Conservation (phyloP, 2,329 filamentous ascomycete species). For the Curvularia sp. region DNA sequence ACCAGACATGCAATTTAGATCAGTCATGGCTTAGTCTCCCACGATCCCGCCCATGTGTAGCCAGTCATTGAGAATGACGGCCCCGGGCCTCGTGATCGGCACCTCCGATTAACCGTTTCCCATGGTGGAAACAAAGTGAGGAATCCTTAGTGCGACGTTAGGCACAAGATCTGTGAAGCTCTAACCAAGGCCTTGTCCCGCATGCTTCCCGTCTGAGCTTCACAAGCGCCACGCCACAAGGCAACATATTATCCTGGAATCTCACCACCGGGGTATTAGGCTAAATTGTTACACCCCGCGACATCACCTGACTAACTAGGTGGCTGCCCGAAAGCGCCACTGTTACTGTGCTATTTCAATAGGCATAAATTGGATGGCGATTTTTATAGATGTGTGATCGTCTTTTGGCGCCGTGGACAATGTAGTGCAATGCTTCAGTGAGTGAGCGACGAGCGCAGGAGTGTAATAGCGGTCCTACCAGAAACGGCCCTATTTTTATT, state of each 20-base stretch:
- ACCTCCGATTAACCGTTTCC: constrained; percentile 9
- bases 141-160: constrained; percentile 7
- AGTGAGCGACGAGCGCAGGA: not conserved
- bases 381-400: constrained; percentile 1
- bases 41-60: constrained; percentile 5
- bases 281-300: constrained; percentile 17
- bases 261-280: constrained; percentile 21
- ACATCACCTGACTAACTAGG: constrained; percentile 17
- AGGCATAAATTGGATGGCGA: constrained; percentile 1
- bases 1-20: not conserved
- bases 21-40: constrained; percentile 1
- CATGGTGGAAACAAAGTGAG: not conserved
- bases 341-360: not conserved
- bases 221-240: constrained; percentile 13
- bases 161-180: constrained; percentile 8
- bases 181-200: constrained; percentile 10
- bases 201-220: constrained; percentile 11
- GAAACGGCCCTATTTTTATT: not conserved
- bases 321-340: constrained; percentile 12
- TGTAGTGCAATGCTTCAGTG: not conserved
- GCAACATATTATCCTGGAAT: constrained; percentile 4
- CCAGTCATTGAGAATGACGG: constrained; percentile 2
- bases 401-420: constrained; percentile 3
- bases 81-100: not conserved
- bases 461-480: not conserved